These are phyloP conservation scores for Coemansia sp. DNA, from an alignment of 192 early-diverging fungal species.

Conservation along the genomic window DNA sequence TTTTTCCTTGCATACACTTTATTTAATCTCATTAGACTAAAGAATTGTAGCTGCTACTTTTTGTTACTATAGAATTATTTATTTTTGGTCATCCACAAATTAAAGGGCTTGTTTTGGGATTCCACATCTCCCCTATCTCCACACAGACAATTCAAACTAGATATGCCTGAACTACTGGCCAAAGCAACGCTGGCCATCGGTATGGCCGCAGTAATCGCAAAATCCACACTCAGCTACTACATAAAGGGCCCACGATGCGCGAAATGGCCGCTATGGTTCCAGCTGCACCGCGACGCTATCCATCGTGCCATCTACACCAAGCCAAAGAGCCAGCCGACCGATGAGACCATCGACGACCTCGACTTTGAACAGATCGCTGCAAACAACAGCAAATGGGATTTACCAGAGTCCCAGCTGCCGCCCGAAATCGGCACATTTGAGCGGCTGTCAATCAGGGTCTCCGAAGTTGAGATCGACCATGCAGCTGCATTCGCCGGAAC, in stretches of 20 bases:
- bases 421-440: constrained; percentile 15
- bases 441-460: constrained; percentile 6
- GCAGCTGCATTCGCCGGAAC: constrained; percentile 12
- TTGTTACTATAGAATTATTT: neutral
- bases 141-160: no score
- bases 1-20: no score
- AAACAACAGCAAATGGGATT: constrained; percentile 10
- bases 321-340: neutral
- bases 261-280: constrained; percentile 41
- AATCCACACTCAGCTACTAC: constrained; percentile 38
- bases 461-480: constrained; percentile 16
- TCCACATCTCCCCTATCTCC: no score
- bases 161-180: constrained; percentile 21
- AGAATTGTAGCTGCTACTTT: neutral
- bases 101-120: no score
- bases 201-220: constrained; percentile 10
- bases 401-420: constrained; percentile 14
- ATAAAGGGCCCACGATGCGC: constrained; percentile 33
- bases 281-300: constrained; percentile 34
- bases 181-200: constrained; percentile 11
- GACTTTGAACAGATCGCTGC: constrained; percentile 29
- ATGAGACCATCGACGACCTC: constrained; percentile 35
- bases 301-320: constrained; percentile 6
- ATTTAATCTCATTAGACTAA: no score
- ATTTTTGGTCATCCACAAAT: no score